These are phyloP conservation scores for Elaeagnus macrophylla DNA, from an alignment of 306 rosid genomes.

Conservation along the genomic window DNA sequence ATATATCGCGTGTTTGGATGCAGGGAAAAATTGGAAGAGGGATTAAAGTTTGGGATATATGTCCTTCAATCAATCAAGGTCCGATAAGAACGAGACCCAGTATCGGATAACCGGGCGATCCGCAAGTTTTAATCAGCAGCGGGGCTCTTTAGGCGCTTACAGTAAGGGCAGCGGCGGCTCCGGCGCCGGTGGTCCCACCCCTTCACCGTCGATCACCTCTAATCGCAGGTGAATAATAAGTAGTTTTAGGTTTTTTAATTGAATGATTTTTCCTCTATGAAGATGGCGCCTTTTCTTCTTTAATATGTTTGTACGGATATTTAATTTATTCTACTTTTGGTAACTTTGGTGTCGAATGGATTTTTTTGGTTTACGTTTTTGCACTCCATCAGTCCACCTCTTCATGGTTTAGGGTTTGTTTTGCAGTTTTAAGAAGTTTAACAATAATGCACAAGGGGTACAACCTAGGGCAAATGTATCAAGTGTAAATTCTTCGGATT, in stretches of 20 bases:
- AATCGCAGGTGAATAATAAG: slow-evolving; percentile 39
- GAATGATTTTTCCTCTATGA: slow-evolving; percentile 3
- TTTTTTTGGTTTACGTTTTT: background rate
- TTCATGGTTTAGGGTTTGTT: too few species aligned
- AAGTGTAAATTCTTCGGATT: slow-evolving; percentile 42
- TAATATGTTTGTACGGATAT: too few species aligned
- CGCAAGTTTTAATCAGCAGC: slow-evolving; percentile 64
- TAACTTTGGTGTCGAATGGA: background rate
- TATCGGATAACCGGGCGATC: slow-evolving; percentile 66
- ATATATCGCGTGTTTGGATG: slow-evolving; percentile 31
- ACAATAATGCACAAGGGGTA: slow-evolving; percentile 80
- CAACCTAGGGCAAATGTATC: slow-evolving; percentile 61
- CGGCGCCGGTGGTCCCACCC: slow-evolving; percentile 54
- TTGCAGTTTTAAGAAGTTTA: slow-evolving; percentile 55
- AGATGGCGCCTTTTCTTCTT: too few species aligned
- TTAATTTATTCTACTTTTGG: too few species aligned
- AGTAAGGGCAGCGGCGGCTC: slow-evolving; percentile 68
- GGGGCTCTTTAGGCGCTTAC: slow-evolving; percentile 43
- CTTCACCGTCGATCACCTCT: slow-evolving; percentile 48
- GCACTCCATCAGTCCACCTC: slow-evolving; percentile 9
- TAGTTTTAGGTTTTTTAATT: background rate
- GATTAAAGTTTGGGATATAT: slow-evolving; percentile 64
- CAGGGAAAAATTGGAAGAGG: slow-evolving; percentile 25
- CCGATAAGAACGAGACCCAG: slow-evolving; percentile 66
- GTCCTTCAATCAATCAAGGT: slow-evolving; percentile 96